Base-by-base conservation (phyloP, 257 asterid species). In the Schizonepeta tenuifolia region DNA sequence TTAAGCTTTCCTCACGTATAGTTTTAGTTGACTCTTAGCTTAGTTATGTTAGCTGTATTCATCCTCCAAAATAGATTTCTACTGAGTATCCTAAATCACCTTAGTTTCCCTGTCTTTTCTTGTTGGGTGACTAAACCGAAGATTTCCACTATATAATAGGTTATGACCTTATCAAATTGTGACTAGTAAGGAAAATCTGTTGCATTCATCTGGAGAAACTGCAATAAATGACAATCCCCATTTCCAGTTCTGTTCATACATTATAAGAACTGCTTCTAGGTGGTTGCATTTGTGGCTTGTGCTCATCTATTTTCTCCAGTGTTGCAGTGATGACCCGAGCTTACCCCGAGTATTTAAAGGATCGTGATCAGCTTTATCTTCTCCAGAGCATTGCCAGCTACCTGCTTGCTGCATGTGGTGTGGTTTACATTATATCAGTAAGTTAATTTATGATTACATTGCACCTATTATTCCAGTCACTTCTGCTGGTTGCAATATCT, bases 241-340 rank as follows among this genome's bases (percentile, higher is more conserved):
- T 65, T 56, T 51, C 35, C n/a, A n/a, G 20, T n/a, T 9, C 56
- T 4, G 15, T 67, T 28, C 6, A 15, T 58, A 38, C 47, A 69
- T 41, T 62, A n/a, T 43, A n/a, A 50, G 73, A 73, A 12, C 15
- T 57, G 67, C 61, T 51, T 60, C 40, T 49, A 51, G 70, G 21
- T 54, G 41, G 38, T 72, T 70, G 50, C 67, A 43, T 24, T 65
- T 61, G 13, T 40, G 73, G 28, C 36, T 26, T 46, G 5, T 64
- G 63, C 67, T 67, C 50, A 49, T 66, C 35, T 54, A 43, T 53
- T 66, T 75, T 79, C 70, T 74, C 67, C 80, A 94, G 99, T 73
- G 99, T 91, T 80, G 99, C 98, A 47, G 99, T 94, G 70, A 91
- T 94, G 99, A 94, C 99, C 66, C 85, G 97, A 85, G 99, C 99